Percentiles rank a stretch among this genome's conserved stretches.
These are phyloP conservation scores for Cytospora chrysosperma DNA, from an alignment of 2,329 filamentous ascomycete genomes.

Conservation along the genomic window DNA sequence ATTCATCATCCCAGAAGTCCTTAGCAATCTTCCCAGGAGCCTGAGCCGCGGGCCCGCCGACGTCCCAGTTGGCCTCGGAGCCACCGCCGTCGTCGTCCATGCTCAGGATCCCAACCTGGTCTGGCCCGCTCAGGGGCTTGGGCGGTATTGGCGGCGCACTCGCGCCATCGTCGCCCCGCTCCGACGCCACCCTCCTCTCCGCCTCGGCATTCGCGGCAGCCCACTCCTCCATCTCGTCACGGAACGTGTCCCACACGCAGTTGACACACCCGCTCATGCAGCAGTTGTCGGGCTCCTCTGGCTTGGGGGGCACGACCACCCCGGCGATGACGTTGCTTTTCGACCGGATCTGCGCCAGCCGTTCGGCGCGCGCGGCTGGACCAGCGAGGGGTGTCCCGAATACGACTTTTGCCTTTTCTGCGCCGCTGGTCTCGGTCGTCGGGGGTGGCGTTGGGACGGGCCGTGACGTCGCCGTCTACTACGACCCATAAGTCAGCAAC, in stretches of 20 bases:
- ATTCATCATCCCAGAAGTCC: conserved; percentile 60
- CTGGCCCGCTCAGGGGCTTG: conserved; percentile 25
- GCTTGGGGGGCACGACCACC: conserved; percentile 77
- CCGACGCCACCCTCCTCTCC: conserved; percentile 48
- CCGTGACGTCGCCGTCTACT: conserved; percentile 30
- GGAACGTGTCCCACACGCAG: conserved; percentile 91
- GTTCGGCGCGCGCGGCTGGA: conserved; percentile 65
- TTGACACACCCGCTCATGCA: conserved; percentile 99
- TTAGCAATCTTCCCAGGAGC: conserved; percentile 42
- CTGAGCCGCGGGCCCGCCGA: conserved; percentile 35
- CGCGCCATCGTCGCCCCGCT: conserved; percentile 30
- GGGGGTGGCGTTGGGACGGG: conserved; percentile 42
- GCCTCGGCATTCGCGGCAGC: conserved; percentile 64
- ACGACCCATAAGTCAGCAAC: conserved; percentile 5
- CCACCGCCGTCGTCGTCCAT: conserved; percentile 82
- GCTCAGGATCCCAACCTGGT: conserved; percentile 45
- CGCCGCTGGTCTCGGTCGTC: conserved; percentile 40
- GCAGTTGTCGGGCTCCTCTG: conserved; percentile 93
- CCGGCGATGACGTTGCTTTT: conserved; percentile 70
- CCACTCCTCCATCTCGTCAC: conserved; percentile 93
- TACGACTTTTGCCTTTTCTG: conserved; percentile 64
- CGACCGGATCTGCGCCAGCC: conserved; percentile 55
- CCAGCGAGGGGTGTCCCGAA: conserved; percentile 80
- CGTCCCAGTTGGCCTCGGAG: conserved; percentile 66
- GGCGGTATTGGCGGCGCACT: conserved; percentile 20